Conservation (phyloP, 345 rosid genomes). For the Melaleuca alternifolia region DNA sequence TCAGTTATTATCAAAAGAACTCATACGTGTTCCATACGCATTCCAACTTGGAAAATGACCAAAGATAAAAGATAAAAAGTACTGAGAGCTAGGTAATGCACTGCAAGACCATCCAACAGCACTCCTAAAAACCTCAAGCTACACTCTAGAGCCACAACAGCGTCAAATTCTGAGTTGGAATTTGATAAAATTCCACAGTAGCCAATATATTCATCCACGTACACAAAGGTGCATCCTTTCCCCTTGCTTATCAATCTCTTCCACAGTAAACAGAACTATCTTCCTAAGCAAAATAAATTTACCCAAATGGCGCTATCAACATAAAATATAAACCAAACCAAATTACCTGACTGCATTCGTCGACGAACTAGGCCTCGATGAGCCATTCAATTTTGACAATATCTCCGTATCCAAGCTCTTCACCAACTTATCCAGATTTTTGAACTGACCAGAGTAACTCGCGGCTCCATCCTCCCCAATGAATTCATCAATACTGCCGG, state of each 20-base stretch:
- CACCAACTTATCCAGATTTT: slow-evolving; percentile 52
- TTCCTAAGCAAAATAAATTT: neutral
- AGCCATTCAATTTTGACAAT: slow-evolving; percentile 29
- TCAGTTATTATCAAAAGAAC: neutral
- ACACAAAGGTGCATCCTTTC: neutral
- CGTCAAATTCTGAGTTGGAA: neutral
- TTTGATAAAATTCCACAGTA: neutral
- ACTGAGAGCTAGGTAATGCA: neutral
- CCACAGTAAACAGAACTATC: neutral
- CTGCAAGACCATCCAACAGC: neutral
- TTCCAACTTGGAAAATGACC: neutral
- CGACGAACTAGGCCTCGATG: slow-evolving; percentile 18
- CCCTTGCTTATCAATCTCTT: neutral
- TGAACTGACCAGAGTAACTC: slow-evolving; percentile 47
- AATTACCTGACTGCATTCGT: slow-evolving; percentile 14
- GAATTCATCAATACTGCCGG: slow-evolving; percentile 45
- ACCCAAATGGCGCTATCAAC: neutral
- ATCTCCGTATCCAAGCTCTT: slow-evolving; percentile 31
- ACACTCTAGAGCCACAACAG: neutral
- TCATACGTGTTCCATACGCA: neutral
- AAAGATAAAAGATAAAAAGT: neutral
- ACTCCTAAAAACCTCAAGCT: neutral
- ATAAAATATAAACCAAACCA: slow-evolving; percentile 3
- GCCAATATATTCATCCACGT: neutral
- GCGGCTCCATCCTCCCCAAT: slow-evolving; percentile 24